phyloP scores from a whole-genome alignment of 305 asterid species.

The Solanum hybrid region DNA sequence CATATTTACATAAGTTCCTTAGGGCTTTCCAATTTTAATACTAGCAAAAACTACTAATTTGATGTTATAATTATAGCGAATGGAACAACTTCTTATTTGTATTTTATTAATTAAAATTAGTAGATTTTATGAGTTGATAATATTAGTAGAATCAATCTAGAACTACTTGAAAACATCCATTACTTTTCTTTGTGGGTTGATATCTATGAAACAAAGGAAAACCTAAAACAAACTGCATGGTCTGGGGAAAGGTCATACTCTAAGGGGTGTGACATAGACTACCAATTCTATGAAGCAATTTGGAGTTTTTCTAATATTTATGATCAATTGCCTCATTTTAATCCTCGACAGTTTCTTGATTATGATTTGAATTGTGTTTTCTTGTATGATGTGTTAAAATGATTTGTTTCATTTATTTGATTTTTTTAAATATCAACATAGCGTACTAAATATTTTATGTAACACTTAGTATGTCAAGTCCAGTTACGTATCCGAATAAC shows the following conservation, averaged over 20 bases:
- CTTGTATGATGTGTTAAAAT: not conserved
- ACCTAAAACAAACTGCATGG: not conserved
- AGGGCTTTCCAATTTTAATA: no score
- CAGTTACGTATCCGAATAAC: not conserved
- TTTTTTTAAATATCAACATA: not conserved
- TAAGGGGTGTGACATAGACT: no score
- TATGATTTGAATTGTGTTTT: not conserved
- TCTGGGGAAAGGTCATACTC: not conserved
- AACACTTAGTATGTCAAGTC: no score
- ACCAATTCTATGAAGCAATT: not conserved
- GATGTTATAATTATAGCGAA: no score
- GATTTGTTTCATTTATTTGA: not conserved
- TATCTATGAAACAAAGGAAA: not conserved
- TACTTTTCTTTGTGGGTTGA: not conserved
- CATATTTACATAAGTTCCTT: not conserved
- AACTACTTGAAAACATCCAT: no score
- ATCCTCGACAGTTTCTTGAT: not conserved
- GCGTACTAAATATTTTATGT: no score
- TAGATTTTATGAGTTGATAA: no score
- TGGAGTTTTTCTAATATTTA: not conserved
- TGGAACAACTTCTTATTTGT: no score
- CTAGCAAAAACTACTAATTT: not conserved
- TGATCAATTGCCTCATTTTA: not conserved
- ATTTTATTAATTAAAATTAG: no score
- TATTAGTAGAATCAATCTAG: no score